Evolutionary conservation across 2,329 filamentous ascomycete genomes (phyloP), one percentile per base, ranked within the genome.

Genomic region (Reticulascus tulasneorum): DNA sequence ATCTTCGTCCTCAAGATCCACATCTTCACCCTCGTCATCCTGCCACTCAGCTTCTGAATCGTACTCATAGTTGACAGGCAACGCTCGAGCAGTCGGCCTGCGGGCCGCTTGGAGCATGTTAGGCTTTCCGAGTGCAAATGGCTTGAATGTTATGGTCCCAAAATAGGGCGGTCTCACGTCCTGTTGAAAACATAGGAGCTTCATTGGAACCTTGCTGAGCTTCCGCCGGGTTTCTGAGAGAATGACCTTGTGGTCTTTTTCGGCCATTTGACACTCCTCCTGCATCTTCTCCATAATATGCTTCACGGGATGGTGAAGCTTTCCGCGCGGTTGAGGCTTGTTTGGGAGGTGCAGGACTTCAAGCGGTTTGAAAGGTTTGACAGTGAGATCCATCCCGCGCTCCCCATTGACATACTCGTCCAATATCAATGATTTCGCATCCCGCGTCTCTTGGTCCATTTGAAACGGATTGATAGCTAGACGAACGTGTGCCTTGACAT

Each of bases 41-140:
- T 89, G 83, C 86, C 86, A 94, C 55, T 93, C 87, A 6, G 78
- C 85, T 56, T 94, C 86, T 4, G 86, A 91, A 52, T 93, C 86
- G 54, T 91, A 89, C 46, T 89, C 86, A 55, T 94, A 94, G 49
- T 87, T 72, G 5, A 85, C 71, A 6, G 81, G 75, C 2, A 88
- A 63, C n/a, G 67, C 62, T 42, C 72, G 58, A 47, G 66, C 56
- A 51, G 69, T 48, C 42, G 86, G 67, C 55, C 77, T 63, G 51
- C 76, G 56, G 40, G 76, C 74, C 7, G 80, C 56, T 29, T 59
- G 66, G 5, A 54, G 53, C 43, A 81, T 67, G 20, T 73, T 71
- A 2, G 68, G 54, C 12, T 48, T 48, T 2, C 63, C 69, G 27
- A 62, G 60, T 32, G 54, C 67, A 44, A 52, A 62, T 11, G 77